Percentiles rank a stretch among this genome's conserved stretches.
These are phyloP conservation scores for Cercospora sp. DNA, from an alignment of 2,329 filamentous ascomycete genomes.

Conservation along the genomic window DNA sequence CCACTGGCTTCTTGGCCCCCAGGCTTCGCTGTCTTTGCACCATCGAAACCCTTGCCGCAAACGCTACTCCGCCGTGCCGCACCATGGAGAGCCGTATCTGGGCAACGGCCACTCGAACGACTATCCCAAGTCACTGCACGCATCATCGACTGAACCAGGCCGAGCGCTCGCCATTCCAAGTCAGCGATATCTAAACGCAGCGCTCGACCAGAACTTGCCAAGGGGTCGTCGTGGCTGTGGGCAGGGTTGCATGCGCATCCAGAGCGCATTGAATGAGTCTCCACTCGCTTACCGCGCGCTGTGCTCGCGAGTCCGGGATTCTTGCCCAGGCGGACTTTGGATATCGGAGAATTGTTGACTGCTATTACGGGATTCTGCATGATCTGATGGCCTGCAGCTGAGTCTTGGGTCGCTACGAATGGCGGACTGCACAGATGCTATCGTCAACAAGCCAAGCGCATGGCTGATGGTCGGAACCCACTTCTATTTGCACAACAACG, in stretches of 20 bases:
- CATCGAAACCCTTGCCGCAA: slow-evolving; percentile 8
- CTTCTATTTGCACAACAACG: slow-evolving; percentile 17
- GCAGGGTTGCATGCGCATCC: not conserved
- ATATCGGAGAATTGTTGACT: slow-evolving; percentile 21
- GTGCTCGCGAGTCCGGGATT: slow-evolving; percentile 11
- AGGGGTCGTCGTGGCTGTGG: not conserved
- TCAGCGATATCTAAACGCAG: not conserved
- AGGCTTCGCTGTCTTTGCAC: slow-evolving; percentile 16
- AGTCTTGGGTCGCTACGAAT: slow-evolving; percentile 18
- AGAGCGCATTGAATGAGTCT: not conserved
- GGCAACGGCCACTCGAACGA: slow-evolving; percentile 8
- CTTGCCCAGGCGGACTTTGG: slow-evolving; percentile 14
- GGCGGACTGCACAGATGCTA: slow-evolving; percentile 8
- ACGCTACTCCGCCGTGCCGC: slow-evolving; percentile 19
- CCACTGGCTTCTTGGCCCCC: slow-evolving; percentile 14
- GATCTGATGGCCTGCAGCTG: slow-evolving; percentile 14
- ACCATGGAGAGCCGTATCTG: slow-evolving; percentile 24
- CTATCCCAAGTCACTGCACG: not conserved
- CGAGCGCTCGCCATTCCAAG: not conserved
- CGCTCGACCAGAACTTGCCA: not conserved
- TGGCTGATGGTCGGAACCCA: slow-evolving; percentile 18
- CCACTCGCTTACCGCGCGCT: slow-evolving; percentile 6
- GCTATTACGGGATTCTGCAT: slow-evolving; percentile 16
- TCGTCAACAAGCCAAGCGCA: slow-evolving; percentile 14
- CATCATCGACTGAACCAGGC: slow-evolving; percentile 2